Evolutionary conservation across 1,284 basidiomycete genomes (phyloP).

Genomic region (Trametes hirsuta): DNA sequence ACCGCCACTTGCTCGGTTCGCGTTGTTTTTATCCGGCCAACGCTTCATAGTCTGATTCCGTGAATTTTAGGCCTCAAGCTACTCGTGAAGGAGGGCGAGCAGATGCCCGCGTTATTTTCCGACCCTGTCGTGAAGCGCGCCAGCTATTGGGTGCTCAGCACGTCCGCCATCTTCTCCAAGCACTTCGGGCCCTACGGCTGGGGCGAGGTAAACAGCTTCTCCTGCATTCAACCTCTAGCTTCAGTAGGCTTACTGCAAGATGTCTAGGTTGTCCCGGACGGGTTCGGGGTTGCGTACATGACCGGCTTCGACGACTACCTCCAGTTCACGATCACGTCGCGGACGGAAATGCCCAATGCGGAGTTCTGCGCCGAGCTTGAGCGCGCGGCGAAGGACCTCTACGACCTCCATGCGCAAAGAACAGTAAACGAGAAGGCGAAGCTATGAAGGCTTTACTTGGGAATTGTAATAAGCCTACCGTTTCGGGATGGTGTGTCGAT

Average conservation of each 20-base stretch:
- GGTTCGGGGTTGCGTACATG: slow-evolving; percentile 81
- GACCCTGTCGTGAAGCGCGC: slow-evolving; percentile 74
- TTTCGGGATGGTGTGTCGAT: no score
- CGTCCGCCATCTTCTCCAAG: slow-evolving; percentile 86
- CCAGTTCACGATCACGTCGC: slow-evolving; percentile 82
- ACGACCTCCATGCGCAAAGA: slow-evolving; percentile 35
- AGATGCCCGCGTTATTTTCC: slow-evolving; percentile 65
- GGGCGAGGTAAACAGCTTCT: slow-evolving; percentile 61
- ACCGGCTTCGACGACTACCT: slow-evolving; percentile 78
- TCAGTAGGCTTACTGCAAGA: background rate
- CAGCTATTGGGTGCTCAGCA: slow-evolving; percentile 77
- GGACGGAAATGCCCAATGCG: slow-evolving; percentile 75
- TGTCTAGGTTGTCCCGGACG: slow-evolving; percentile 72
- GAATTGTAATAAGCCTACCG: no score
- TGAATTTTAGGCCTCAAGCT: slow-evolving; percentile 63
- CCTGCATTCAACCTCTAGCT: background rate
- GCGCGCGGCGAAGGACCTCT: slow-evolving; percentile 68
- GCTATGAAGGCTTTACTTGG: background rate
- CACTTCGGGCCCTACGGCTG: slow-evolving; percentile 85
- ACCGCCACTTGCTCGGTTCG: slow-evolving; percentile 82
- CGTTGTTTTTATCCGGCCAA: background rate
- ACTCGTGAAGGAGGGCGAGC: slow-evolving; percentile 61
- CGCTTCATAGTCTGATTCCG: background rate
- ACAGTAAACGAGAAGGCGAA: slow-evolving; percentile 11
- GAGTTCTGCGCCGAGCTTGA: slow-evolving; percentile 68